Evolutionary conservation across 352 stramenopile genomes (phyloP).

Genomic region (Globisporangium barbulae): DNA sequence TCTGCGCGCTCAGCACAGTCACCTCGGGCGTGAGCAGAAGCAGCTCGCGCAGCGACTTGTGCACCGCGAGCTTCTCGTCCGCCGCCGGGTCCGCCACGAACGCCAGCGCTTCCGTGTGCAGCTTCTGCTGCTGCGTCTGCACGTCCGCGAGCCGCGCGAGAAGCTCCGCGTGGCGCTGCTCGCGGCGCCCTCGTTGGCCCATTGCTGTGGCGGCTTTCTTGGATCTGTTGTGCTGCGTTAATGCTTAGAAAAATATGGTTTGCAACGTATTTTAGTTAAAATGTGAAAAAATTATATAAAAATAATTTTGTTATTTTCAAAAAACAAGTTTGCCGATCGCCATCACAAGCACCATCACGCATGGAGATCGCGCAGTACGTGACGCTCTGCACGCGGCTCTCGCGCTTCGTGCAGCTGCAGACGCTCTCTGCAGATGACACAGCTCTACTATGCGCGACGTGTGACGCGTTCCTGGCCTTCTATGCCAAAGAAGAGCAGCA

Average conservation of each 20-base stretch:
- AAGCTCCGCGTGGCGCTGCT: slow-evolving; percentile 59
- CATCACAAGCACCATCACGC: too few relatives aligned
- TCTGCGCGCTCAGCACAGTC: slow-evolving; percentile 69
- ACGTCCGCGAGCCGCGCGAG: slow-evolving; percentile 49
- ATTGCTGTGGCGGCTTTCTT: slow-evolving; percentile 1
- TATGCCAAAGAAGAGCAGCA: slow-evolving; percentile 14
- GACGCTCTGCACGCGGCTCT: slow-evolving; percentile 63
- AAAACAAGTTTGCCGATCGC: too few relatives aligned
- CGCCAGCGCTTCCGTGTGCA: slow-evolving; percentile 27
- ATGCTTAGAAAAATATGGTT: not conserved
- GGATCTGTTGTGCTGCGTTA: not conserved
- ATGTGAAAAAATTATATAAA: not conserved
- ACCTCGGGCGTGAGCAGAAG: slow-evolving; percentile 62
- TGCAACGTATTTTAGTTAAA: not conserved
- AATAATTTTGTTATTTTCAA: not conserved
- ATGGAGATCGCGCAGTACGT: slow-evolving; percentile 40
- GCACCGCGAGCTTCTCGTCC: slow-evolving; percentile 50
- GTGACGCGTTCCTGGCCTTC: slow-evolving; percentile 28
- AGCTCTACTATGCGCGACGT: slow-evolving; percentile 21
- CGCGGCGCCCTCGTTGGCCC: slow-evolving; percentile 21
- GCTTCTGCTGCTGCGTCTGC: slow-evolving; percentile 36
- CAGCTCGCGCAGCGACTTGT: slow-evolving; percentile 48
- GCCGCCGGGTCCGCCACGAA: slow-evolving; percentile 41
- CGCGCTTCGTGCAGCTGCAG: slow-evolving; percentile 46
- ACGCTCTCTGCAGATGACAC: slow-evolving; percentile 15